Conservation (phyloP, 768 basidiomycete species). For the Megacollybia marginata region DNA sequence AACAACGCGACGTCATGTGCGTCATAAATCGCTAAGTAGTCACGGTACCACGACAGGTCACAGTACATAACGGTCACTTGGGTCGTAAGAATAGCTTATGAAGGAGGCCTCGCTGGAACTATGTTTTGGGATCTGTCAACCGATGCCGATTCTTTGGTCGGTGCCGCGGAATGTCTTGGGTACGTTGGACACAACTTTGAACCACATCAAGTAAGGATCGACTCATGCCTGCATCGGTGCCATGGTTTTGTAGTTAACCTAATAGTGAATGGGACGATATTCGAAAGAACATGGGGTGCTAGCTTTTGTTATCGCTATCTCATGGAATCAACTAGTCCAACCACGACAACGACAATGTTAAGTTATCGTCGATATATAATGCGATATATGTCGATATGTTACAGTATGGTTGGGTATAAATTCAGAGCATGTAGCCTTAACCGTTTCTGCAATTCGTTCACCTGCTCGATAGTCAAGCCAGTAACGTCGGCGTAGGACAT, state of each 20-base stretch:
- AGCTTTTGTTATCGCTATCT: conserved; percentile 2
- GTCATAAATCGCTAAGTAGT: too few species aligned
- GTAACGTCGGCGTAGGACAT: background rate
- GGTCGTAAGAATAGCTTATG: too few species aligned
- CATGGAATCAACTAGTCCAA: conserved; percentile 12
- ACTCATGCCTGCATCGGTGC: background rate
- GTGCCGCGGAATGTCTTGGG: conserved; percentile 40
- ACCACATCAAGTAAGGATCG: conserved; percentile 38
- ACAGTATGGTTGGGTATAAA: too few species aligned
- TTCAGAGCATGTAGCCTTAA: background rate
- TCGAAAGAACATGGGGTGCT: conserved; percentile 48
- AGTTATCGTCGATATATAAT: background rate
- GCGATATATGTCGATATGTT: too few species aligned
- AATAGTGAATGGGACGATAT: conserved; percentile 69
- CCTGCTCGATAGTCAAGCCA: background rate
- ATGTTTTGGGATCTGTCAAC: conserved; percentile 75
- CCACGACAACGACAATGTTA: conserved; percentile 3
- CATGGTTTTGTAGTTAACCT: conserved; percentile 30
- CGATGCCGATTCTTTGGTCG: conserved; percentile 54
- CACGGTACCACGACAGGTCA: too few species aligned
- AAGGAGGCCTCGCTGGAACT: conserved; percentile 55
- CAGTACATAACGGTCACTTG: too few species aligned
- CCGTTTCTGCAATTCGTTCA: background rate
- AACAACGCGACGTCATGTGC: too few species aligned
- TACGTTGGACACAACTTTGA: conserved; percentile 51